These are phyloP conservation scores for Verticillium tricorpus DNA, from an alignment of 2,329 filamentous ascomycete species.

Conservation along the genomic window DNA sequence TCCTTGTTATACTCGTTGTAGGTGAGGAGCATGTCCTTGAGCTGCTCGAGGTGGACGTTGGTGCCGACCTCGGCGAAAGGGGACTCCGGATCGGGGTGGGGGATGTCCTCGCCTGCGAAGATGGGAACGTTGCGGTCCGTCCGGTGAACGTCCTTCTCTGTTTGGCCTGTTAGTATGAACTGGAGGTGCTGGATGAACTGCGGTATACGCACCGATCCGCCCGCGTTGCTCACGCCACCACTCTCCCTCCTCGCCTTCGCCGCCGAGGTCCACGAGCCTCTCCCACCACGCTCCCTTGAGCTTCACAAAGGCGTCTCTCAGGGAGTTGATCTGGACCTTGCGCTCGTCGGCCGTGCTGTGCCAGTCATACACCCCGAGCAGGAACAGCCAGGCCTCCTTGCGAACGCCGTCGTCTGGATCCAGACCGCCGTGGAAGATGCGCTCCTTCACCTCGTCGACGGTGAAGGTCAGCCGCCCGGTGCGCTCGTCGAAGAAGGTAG, in stretches of 20 bases:
- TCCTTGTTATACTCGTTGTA: conserved; percentile 98
- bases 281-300: conserved; percentile 98
- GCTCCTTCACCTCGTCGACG: conserved; percentile 88
- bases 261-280: conserved; percentile 75
- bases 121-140: conserved; percentile 94
- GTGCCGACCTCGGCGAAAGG: conserved; percentile 91
- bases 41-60: conserved; percentile 95
- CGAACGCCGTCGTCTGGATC: conserved; percentile 85
- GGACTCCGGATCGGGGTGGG: conserved; percentile 92
- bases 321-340: conserved; percentile 74
- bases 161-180: conserved; percentile 17
- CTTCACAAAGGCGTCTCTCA: conserved; percentile 89
- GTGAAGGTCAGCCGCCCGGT: conserved; percentile 76
- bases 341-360: conserved; percentile 83
- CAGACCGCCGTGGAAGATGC: conserved; percentile 93
- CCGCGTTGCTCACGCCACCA: conserved; percentile 96
- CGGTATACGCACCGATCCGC: conserved; percentile 71
- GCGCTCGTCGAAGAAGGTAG: conserved; percentile 74
- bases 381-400: conserved; percentile 94
- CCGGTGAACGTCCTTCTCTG: conserved; percentile 97
- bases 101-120: conserved; percentile 92
- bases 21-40: conserved; percentile 98
- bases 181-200: not conserved
- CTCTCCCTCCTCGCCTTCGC: conserved; percentile 77
- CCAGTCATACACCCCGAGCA: conserved; percentile 91